Evolutionary conservation across 148 eudicot species (phyloP), one percentile per base, ranked within the genome.

Genomic region (Silene latifolia): DNA sequence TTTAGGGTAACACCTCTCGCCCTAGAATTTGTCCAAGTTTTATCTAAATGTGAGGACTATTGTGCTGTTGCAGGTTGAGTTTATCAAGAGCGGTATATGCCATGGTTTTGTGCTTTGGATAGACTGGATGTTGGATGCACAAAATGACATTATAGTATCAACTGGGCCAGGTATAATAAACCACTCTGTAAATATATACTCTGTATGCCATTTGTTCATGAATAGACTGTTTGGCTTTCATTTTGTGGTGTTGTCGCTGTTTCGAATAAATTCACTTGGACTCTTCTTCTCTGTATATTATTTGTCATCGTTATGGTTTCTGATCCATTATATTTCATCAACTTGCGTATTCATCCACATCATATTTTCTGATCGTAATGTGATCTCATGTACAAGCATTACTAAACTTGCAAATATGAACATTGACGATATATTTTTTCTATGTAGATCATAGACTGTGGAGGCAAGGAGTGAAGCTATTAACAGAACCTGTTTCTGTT

Each of bases 41-140:
- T 67, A 32, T 24, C 65, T 60, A 3, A 46, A 61, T 62, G n/a
- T 42, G 69, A 19, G 53, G 23, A 60, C 23, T 59, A 35, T 19
- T 27, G 54, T 61, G 27, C 23, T 75, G 71, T 51, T 82, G 66
- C 85, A 93, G 98, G 83, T 89, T 79, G 78, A 85, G 54, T 85
- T 93, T 76, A 85, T 62, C 20, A 58, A 80, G 72, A 35, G 80
- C 46, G 98, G 98, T 47, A 81, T 73, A 60, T 93, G 97, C 84
- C 95, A 93, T 82, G 98, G 95, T 21, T 88, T 91, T 78, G 97
- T 82, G 42, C 83, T 93, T 77, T 93, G 98, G 98, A 93, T 93
- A 66, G 97, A 93, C 80, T 93, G 97, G 97, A 86, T 91, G 57
- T 73, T 89, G 88, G 88, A 88, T 69, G 67, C 72, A 5, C 86